A percentile compares a stretch with the other conserved stretches of the same genome.
phyloP scores from a whole-genome alignment of 1,284 basidiomycete genomes.

The Cutaneotrichosporon dermatis region DNA sequence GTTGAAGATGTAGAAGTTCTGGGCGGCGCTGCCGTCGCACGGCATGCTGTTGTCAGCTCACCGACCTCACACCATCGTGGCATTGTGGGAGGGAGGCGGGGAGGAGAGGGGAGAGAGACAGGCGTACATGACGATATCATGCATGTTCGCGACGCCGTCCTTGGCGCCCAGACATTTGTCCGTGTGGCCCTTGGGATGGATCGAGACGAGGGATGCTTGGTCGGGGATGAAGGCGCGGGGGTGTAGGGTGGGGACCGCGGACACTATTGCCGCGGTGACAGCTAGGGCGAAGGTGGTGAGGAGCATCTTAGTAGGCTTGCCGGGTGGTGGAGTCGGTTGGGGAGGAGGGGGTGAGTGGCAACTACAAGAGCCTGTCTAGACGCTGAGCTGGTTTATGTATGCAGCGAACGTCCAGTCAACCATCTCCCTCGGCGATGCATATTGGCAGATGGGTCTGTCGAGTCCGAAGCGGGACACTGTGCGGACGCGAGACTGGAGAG shows the following conservation, averaged over 20 bases:
- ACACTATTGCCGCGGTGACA: not conserved
- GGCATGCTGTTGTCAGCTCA: not conserved
- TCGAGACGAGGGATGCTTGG: not conserved
- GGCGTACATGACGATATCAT: not conserved
- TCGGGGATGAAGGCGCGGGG: not conserved
- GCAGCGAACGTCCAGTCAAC: too few relatives aligned
- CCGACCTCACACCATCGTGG: too few relatives aligned
- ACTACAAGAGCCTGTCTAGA: too few relatives aligned
- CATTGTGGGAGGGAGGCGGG: too few relatives aligned
- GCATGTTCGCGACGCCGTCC: not conserved
- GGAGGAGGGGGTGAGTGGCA: too few relatives aligned
- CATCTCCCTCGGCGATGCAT: too few relatives aligned
- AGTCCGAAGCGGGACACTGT: too few relatives aligned
- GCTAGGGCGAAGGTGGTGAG: not conserved
- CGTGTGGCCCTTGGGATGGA: not conserved
- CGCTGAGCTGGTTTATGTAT: too few relatives aligned
- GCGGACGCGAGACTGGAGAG: too few relatives aligned
- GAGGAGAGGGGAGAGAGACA: too few relatives aligned
- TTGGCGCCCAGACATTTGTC: not conserved
- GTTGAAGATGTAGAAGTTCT: not conserved
- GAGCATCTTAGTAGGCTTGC: not conserved
- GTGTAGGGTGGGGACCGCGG: not conserved
- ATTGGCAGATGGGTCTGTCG: too few relatives aligned
- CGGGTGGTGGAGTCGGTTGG: too few relatives aligned
- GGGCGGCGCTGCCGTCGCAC: not conserved